Percentiles rank a stretch among this genome's conserved stretches.
Evolutionary conservation across 306 rosid species (phyloP).

Genomic region (Begonia loranthoides): DNA sequence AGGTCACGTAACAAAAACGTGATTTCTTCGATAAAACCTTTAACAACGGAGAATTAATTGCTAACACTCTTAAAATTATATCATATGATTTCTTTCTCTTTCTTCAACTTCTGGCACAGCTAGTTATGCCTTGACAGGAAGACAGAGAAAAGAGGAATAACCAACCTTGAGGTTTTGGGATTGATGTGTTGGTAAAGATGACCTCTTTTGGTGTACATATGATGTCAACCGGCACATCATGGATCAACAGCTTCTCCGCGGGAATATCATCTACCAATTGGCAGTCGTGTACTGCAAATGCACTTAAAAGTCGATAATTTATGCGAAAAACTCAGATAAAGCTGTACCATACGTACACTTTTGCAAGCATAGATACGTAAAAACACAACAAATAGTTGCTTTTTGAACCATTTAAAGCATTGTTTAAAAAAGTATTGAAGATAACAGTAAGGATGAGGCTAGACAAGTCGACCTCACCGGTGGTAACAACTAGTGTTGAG

Average conservation of each 20-base stretch:
- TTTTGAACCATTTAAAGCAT: no score
- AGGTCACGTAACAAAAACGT: background rate
- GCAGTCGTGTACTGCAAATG: constrained; percentile 64
- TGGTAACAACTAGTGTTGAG: constrained; percentile 68
- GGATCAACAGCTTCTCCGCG: constrained; percentile 59
- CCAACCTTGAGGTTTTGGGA: constrained; percentile 88
- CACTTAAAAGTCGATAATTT: constrained; percentile 6
- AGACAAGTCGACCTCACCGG: constrained; percentile 32
- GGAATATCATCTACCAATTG: constrained; percentile 86
- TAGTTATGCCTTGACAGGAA: no score
- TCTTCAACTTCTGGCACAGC: no score
- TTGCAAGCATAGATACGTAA: no score
- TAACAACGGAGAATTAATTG: no score
- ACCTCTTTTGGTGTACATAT: constrained; percentile 78
- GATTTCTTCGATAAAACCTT: background rate
- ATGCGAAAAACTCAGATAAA: no score
- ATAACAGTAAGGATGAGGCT: background rate
- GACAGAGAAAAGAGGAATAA: constrained; percentile 1
- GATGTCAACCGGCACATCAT: constrained; percentile 84
- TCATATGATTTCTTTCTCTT: no score
- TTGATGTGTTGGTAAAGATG: constrained; percentile 48
- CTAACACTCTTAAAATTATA: no score
- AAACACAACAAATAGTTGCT: no score
- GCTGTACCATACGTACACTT: no score
- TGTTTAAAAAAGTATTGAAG: no score